A percentile compares a stretch with the other conserved stretches of the same genome.
phyloP scores from a whole-genome alignment of 768 basidiomycete genomes.

The Xerocomellus amylosporus region DNA sequence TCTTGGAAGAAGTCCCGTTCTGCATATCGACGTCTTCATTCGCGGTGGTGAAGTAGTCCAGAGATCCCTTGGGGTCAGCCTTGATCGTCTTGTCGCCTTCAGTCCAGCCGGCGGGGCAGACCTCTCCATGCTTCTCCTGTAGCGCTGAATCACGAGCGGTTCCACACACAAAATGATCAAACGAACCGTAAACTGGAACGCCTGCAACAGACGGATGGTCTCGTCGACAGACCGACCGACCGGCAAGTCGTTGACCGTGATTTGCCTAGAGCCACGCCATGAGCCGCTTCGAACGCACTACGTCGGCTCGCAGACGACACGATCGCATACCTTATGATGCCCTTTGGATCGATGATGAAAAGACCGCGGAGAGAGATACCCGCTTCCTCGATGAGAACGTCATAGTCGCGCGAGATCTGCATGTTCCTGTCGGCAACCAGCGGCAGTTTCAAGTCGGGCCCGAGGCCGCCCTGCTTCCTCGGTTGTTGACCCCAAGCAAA shows the following conservation, averaged over 20 bases:
- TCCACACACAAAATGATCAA: background rate
- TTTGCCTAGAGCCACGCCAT: slow-evolving; percentile 49
- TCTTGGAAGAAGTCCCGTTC: slow-evolving; percentile 45
- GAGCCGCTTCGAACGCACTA: background rate
- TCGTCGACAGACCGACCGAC: slow-evolving; percentile 96
- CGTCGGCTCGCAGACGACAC: background rate
- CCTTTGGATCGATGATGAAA: slow-evolving; percentile 86
- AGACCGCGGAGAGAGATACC: slow-evolving; percentile 86
- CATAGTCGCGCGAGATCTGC: slow-evolving; percentile 81
- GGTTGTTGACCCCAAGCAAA: slow-evolving; percentile 82
- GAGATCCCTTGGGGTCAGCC: slow-evolving; percentile 64
- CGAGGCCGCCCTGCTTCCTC: slow-evolving; percentile 85
- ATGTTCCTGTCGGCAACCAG: slow-evolving; percentile 78
- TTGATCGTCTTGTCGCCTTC: slow-evolving; percentile 83
- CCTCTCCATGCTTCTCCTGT: slow-evolving; percentile 83
- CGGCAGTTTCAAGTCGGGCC: slow-evolving; percentile 82
- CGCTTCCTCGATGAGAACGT: slow-evolving; percentile 83
- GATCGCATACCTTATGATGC: slow-evolving; percentile 53
- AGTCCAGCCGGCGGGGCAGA: slow-evolving; percentile 90
- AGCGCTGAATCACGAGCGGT: background rate
- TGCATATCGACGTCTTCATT: slow-evolving; percentile 29
- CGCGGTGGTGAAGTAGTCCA: slow-evolving; percentile 64
- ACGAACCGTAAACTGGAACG: slow-evolving; percentile 86
- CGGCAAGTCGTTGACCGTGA: slow-evolving; percentile 88
- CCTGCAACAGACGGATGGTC: slow-evolving; percentile 85